A percentile compares a stretch with the other conserved stretches of the same genome.
Conservation (phyloP, 768 basidiomycete species). For the Psilocybe cyanescens region DNA sequence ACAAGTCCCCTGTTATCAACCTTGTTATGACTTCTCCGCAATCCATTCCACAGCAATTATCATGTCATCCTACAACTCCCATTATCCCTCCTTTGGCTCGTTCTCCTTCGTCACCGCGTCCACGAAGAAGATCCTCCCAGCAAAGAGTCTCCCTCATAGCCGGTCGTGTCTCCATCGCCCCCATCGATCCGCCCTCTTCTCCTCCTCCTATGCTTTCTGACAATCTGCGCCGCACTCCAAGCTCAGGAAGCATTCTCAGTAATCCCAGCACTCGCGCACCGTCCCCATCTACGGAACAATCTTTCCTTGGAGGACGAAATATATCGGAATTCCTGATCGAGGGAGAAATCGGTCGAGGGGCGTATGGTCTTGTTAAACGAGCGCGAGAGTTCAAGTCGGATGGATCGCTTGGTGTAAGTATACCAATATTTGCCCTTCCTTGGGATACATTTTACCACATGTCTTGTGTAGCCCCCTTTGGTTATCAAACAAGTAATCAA, state of each 20-base stretch:
- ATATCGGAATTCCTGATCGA: conserved; percentile 89
- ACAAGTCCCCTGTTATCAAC: conserved; percentile 35
- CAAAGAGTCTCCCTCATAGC: conserved; percentile 85
- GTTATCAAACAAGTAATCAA: conserved; percentile 99
- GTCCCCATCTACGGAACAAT: conserved; percentile 53
- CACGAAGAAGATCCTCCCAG: conserved; percentile 80
- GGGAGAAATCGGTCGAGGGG: conserved; percentile 89
- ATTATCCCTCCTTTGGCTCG: conserved; percentile 38
- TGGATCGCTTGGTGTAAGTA: conserved; percentile 83
- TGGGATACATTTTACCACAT: conserved; percentile 23
- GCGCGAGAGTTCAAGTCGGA: conserved; percentile 78
- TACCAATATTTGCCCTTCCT: conserved; percentile 14
- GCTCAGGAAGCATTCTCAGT: conserved; percentile 66
- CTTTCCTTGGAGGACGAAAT: conserved; percentile 64
- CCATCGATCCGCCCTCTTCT: conserved; percentile 74
- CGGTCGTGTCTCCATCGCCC: conserved; percentile 78
- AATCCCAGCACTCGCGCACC: conserved; percentile 67
- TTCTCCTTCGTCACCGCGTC: conserved; percentile 63
- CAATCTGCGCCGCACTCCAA: conserved; percentile 65
- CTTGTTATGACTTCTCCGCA: conserved; percentile 26
- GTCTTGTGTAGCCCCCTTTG: conserved; percentile 67
- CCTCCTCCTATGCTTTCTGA: conserved; percentile 63
- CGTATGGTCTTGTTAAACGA: conserved; percentile 93
- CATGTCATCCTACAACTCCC: conserved; percentile 28
- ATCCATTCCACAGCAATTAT: conserved; percentile 20